Percentiles rank a stretch among this genome's conserved stretches.
Evolutionary conservation across 352 stramenopile genomes (phyloP).

Genomic region (Globisporangium yorkense): DNA sequence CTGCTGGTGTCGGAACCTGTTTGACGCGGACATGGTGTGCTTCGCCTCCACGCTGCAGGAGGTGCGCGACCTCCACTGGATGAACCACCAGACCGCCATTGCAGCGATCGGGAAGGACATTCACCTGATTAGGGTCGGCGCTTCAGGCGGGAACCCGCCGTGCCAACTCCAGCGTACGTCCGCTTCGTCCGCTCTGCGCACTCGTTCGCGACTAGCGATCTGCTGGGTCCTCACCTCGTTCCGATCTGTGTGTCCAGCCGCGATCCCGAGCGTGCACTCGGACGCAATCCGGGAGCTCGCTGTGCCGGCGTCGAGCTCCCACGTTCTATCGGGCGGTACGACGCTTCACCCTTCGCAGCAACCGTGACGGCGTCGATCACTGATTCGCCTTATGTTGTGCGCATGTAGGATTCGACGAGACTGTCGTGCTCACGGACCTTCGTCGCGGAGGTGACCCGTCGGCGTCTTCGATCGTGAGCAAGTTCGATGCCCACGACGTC

Average conservation of each 20-base stretch:
- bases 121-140: conserved; percentile 43
- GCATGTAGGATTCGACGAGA: conserved; percentile 64
- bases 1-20: not conserved
- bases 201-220: not conserved
- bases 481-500: conserved; percentile 71
- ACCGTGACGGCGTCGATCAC: not conserved
- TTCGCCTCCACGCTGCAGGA: conserved; percentile 24
- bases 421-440: conserved; percentile 66
- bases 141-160: conserved; percentile 7
- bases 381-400: not conserved
- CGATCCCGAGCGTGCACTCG: conserved; percentile 53
- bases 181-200: not conserved
- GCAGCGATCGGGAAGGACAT: conserved; percentile 67
- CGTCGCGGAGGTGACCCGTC: conserved; percentile 30
- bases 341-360: too few relatives aligned
- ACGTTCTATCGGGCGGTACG: conserved; percentile 41
- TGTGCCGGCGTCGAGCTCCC: conserved; percentile 21
- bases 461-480: conserved; percentile 31
- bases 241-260: conserved; percentile 16
- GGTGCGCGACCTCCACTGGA: conserved; percentile 70
- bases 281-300: conserved; percentile 73
- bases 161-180: conserved; percentile 34
- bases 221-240: not conserved
- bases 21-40: not conserved
- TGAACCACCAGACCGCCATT: conserved; percentile 36